Percentiles rank a stretch among this genome's conserved stretches.
These are phyloP conservation scores for Pisolithus albus DNA, from an alignment of 768 basidiomycete genomes.

Conservation along the genomic window DNA sequence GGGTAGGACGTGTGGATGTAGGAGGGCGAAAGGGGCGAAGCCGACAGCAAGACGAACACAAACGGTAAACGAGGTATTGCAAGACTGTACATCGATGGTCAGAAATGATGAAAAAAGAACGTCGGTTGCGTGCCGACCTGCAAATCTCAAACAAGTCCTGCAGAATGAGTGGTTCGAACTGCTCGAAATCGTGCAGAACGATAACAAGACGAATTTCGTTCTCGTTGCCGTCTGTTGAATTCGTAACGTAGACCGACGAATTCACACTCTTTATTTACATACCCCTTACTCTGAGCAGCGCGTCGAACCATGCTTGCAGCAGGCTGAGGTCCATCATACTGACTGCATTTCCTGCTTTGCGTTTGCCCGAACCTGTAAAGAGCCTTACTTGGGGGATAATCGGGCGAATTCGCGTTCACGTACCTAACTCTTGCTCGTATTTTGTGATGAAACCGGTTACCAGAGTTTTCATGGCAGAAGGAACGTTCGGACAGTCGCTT, in stretches of 20 bases:
- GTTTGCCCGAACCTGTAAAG: slow-evolving; percentile 33
- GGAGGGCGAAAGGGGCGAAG: slow-evolving; percentile 47
- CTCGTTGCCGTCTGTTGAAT: slow-evolving; percentile 10
- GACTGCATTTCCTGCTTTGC: slow-evolving; percentile 43
- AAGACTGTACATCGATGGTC: slow-evolving; percentile 32
- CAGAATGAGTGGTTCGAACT: slow-evolving; percentile 54
- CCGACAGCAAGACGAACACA: slow-evolving; percentile 56
- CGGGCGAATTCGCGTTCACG: slow-evolving; percentile 12
- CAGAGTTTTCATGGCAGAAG: slow-evolving; percentile 47
- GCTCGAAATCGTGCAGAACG: slow-evolving; percentile 69
- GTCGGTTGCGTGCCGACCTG: slow-evolving; percentile 38
- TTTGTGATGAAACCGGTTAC: slow-evolving; percentile 47
- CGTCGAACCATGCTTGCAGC: slow-evolving; percentile 54
- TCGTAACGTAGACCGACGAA: background rate
- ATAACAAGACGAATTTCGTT: slow-evolving; percentile 41
- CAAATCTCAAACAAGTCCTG: slow-evolving; percentile 68
- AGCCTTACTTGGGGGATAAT: background rate
- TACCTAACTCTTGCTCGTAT: slow-evolving; percentile 25
- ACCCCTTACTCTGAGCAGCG: slow-evolving; percentile 35
- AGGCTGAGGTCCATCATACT: slow-evolving; percentile 57
- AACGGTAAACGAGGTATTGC: slow-evolving; percentile 50
- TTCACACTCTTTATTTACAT: slow-evolving; percentile 2
- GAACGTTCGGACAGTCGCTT: slow-evolving; percentile 48
- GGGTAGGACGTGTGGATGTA: slow-evolving; percentile 58
- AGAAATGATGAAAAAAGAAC: background rate